Conservation (phyloP, 2,329 filamentous ascomycete genomes). For the Fusarium solani-melongenae region DNA sequence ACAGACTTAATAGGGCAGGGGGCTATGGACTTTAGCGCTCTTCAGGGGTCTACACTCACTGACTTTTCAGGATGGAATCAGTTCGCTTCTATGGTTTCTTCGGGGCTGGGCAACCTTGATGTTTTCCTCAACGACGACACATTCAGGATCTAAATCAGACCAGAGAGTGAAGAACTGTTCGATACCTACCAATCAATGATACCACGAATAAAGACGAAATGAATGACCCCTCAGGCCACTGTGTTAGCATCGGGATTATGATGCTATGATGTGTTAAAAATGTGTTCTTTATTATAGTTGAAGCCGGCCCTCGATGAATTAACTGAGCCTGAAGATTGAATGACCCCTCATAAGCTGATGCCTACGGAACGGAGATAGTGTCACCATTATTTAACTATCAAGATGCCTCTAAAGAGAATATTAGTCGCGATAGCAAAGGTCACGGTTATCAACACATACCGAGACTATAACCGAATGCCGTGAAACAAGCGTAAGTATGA, state of each 20-base stretch:
- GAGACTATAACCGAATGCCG: neutral
- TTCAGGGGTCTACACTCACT: constrained; percentile 27
- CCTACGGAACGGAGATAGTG: neutral
- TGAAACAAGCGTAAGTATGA: neutral
- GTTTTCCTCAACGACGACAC: constrained; percentile 36
- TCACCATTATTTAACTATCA: neutral
- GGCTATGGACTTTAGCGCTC: constrained; percentile 37
- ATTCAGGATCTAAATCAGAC: neutral
- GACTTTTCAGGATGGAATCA: constrained; percentile 39
- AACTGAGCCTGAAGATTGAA: too few relatives aligned
- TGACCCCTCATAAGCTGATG: neutral
- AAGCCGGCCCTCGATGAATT: too few relatives aligned
- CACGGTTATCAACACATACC: neutral
- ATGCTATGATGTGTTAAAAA: too few relatives aligned
- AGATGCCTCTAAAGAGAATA: neutral
- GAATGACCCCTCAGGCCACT: neutral
- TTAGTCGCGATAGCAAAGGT: neutral
- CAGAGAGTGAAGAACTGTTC: neutral
- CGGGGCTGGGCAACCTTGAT: constrained; percentile 41
- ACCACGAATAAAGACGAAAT: neutral
- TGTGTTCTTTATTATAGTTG: too few relatives aligned
- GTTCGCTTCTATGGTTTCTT: constrained; percentile 42
- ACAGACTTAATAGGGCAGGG: constrained; percentile 36
- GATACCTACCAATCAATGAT: neutral
- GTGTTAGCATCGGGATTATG: too few relatives aligned